These are phyloP conservation scores for Exophiala xenobiotica DNA, from an alignment of 2,329 filamentous ascomycete genomes.

Conservation along the genomic window DNA sequence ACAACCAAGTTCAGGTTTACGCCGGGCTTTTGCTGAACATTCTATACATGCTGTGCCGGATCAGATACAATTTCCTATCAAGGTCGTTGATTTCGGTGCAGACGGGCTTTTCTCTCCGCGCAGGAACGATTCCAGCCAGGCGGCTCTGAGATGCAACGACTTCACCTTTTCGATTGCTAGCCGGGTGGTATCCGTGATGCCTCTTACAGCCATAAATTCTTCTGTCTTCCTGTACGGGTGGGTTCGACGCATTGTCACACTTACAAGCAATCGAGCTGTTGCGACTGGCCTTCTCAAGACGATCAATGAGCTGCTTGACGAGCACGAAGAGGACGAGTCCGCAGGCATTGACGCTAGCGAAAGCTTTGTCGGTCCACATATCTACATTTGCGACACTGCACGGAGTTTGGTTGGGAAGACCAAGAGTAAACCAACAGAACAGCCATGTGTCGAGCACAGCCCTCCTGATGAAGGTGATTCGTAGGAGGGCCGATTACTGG, in stretches of 20 bases:
- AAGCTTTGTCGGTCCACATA: conserved; percentile 56
- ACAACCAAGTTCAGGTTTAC: conserved; percentile 45
- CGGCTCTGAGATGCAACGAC: neutral
- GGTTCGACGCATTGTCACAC: conserved; percentile 61
- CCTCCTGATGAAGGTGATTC: no score
- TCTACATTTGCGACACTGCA: conserved; percentile 65
- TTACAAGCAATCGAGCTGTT: conserved; percentile 69
- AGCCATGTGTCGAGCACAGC: neutral
- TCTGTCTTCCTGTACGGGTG: conserved; percentile 74
- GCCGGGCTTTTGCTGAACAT: conserved; percentile 37
- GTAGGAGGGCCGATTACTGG: no score
- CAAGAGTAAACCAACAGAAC: conserved; percentile 42
- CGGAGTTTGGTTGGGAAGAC: conserved; percentile 68
- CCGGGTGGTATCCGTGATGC: conserved; percentile 26
- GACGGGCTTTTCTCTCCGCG: conserved; percentile 11
- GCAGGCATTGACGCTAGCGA: conserved; percentile 49
- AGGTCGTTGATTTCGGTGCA: conserved; percentile 52
- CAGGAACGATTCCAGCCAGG: neutral
- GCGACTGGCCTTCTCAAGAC: conserved; percentile 61
- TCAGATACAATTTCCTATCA: conserved; percentile 62
- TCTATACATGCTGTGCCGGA: conserved; percentile 49
- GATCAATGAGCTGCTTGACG: conserved; percentile 26
- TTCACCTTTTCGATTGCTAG: conserved; percentile 13
- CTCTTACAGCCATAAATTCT: conserved; percentile 61
- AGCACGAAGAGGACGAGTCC: conserved; percentile 24